These are phyloP conservation scores for Pseudogymnoascus sp. DNA, from an alignment of 2,329 filamentous ascomycete species.

Conservation along the genomic window DNA sequence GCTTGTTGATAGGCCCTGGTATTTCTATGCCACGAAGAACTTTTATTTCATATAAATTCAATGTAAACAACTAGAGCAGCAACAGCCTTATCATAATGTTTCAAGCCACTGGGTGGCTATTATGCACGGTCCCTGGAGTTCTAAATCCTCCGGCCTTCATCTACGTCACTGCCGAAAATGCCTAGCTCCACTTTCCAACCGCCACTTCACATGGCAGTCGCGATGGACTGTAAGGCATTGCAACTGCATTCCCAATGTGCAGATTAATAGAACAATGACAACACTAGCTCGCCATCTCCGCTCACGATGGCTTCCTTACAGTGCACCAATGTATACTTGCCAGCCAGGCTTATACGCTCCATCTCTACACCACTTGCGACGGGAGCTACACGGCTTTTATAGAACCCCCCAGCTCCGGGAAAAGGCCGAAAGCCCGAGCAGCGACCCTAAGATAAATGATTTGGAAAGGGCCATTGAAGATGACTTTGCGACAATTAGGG, in stretches of 20 bases:
- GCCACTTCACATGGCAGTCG: neutral
- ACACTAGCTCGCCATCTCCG: neutral
- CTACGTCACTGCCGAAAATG: constrained; percentile 9
- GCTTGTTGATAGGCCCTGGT: too few species aligned
- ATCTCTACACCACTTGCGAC: neutral
- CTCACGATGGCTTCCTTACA: neutral
- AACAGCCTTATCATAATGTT: neutral
- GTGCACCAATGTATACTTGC: neutral
- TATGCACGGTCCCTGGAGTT: neutral
- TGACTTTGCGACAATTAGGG: constrained; percentile 51
- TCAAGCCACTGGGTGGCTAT: neutral
- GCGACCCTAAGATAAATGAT: constrained; percentile 42
- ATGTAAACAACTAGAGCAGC: neutral
- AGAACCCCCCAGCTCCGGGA: constrained; percentile 3
- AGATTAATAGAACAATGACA: constrained; percentile 9
- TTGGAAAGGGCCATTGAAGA: constrained; percentile 48
- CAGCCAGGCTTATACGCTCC: neutral
- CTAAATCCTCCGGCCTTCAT: constrained; percentile 1
- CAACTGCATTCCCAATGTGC: neutral
- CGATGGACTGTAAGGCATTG: neutral
- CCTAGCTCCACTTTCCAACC: constrained; percentile 5
- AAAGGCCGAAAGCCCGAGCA: constrained; percentile 14
- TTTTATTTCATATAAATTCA: neutral
- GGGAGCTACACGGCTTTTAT: neutral
- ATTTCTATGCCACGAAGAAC: neutral